A percentile compares a stretch with the other conserved stretches of the same genome.
Evolutionary conservation across 257 asterid species (phyloP).

Genomic region (Datura wrightii): DNA sequence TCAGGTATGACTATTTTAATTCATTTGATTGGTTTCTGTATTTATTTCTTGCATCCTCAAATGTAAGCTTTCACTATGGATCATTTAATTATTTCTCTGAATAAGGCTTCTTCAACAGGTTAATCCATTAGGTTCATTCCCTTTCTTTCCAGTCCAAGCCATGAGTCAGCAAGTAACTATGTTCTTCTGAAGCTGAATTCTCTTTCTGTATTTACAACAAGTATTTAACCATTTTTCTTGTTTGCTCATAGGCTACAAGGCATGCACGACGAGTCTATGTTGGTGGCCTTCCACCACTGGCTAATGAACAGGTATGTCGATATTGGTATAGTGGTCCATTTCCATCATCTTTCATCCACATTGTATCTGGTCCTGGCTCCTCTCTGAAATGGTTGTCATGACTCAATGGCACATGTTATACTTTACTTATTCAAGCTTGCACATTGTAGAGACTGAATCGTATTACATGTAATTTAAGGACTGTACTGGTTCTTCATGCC

Average conservation of each 20-base stretch:
- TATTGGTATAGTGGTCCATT: constrained; percentile 22
- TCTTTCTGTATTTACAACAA: neutral
- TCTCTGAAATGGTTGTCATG: constrained; percentile 20
- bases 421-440: neutral
- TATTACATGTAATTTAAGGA: neutral
- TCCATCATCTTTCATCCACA: constrained; percentile 7
- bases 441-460: constrained; percentile 5
- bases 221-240: neutral
- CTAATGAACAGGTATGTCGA: constrained; percentile 84
- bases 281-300: constrained; percentile 96
- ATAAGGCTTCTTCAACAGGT: constrained; percentile 28
- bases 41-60: constrained; percentile 58
- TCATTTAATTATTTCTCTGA: constrained; percentile 29
- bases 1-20: constrained; percentile 23
- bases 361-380: neutral
- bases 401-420: neutral
- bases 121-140: constrained; percentile 70
- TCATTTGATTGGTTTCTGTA: neutral
- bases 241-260: constrained; percentile 76
- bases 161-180: constrained; percentile 94
- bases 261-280: constrained; percentile 98
- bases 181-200: neutral
- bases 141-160: constrained; percentile 84
- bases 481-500: neutral
- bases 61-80: constrained; percentile 46